Evolutionary conservation across 1,284 basidiomycete species (phyloP), one percentile per base, ranked within the genome.

Genomic region (Melanopsichium pennsylvanicum): DNA sequence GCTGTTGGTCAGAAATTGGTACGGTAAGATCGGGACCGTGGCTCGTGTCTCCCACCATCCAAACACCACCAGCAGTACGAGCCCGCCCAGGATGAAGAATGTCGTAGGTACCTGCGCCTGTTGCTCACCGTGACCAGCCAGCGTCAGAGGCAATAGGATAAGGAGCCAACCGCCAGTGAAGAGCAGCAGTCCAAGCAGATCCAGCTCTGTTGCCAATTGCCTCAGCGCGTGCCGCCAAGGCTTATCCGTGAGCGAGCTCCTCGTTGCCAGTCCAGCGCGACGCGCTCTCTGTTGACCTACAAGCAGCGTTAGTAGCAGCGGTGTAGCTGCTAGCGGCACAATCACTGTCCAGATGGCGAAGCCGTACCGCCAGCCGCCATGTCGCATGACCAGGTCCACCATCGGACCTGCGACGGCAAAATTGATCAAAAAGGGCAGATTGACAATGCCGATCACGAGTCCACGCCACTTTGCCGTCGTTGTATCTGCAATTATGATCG

Each of bases 391-490:
- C 9, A 88, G 83, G 29, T 84, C 82, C 16, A 87, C 84, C 45
- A 92, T 86, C 74, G 90, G 89, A 9, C 89, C 86, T 5, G 88
- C 87, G 13, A 85, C 78, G 25, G 84, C 84, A 67, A 81, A 83
- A 75, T 85, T 86, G 72, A 82, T 72, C 67, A 92, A 84, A 80
- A 88, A 91, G 83, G 90, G 90, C 32, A 88, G 79, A 8, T 87
- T 87, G 48, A 75, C 67, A 13, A 72, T 63, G 13, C 85, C 85
- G 2, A 87, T 85, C 16, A 89, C 86, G 10, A 92, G 83, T 11
- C 89, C 90, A 54, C 90, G 86, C 88, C 89, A 92, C 74, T 87
- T 85, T 12, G 91, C 85, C 2, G 87, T 88, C 3, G 91, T 91
- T 69, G 89, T 88, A 76, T 93, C 90, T 16, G 90, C 90, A 51